A percentile compares a stretch with the other conserved stretches of the same genome.
These are phyloP conservation scores for Volutella citrinella DNA, from an alignment of 2,329 filamentous ascomycete genomes.

Conservation along the genomic window DNA sequence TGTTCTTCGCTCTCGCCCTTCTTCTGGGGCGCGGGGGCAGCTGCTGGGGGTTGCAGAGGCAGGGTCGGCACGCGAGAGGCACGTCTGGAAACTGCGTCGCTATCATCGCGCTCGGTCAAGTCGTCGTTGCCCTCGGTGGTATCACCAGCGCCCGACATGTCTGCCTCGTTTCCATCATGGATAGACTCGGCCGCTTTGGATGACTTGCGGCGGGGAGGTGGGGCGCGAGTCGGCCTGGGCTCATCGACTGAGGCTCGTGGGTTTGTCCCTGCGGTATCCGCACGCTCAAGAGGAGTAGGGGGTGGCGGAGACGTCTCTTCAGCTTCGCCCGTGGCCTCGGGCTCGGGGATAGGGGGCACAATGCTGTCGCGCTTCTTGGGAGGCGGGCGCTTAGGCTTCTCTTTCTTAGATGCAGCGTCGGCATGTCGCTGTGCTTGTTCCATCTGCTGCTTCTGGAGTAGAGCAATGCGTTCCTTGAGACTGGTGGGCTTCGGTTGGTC, in stretches of 20 bases:
- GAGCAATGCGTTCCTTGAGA: constrained; percentile 90
- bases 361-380: constrained; percentile 65
- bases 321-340: constrained; percentile 24
- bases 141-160: constrained; percentile 63
- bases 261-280: constrained; percentile 44
- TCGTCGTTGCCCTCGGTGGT: constrained; percentile 61
- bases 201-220: constrained; percentile 51
- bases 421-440: constrained; percentile 84
- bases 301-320: constrained; percentile 28
- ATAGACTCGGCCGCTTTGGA: constrained; percentile 43
- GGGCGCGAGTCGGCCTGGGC: constrained; percentile 29
- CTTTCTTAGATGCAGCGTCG: constrained; percentile 75
- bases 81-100: constrained; percentile 55
- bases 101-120: constrained; percentile 69
- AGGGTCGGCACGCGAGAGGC: constrained; percentile 39
- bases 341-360: too few relatives aligned
- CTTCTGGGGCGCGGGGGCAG: constrained; percentile 12
- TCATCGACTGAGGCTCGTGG: constrained; percentile 51
- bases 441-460: constrained; percentile 89
- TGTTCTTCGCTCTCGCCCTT: constrained; percentile 58
- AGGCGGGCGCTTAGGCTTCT: constrained; percentile 76
- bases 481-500: constrained; percentile 89
- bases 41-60: constrained; percentile 19
- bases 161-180: constrained; percentile 62
- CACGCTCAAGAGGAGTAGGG: constrained; percentile 39